A percentile compares a stretch with the other conserved stretches of the same genome.
Conservation (phyloP, 257 asterid genomes). For the Asclepias syriaca region DNA sequence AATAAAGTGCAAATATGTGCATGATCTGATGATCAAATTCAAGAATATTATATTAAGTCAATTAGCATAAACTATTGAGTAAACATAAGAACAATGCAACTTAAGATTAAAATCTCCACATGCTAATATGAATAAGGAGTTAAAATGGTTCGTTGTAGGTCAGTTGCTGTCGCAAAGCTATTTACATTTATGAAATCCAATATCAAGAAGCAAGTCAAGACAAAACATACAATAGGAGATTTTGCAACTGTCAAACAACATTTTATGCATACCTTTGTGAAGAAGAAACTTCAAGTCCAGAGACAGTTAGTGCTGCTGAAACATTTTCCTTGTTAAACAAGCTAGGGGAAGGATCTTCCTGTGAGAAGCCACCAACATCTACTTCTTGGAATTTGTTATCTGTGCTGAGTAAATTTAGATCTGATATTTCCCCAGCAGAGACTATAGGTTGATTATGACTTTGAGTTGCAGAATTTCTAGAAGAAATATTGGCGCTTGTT, state of each 20-base stretch:
- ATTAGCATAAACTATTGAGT: background rate
- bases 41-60: background rate
- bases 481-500: conserved; percentile 35
- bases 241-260: background rate
- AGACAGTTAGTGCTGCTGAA: conserved; percentile 27
- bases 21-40: background rate
- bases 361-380: conserved; percentile 43
- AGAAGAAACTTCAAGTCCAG: conserved; percentile 33
- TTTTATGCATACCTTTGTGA: conserved; percentile 40
- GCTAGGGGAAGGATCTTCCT: conserved; percentile 36
- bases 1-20: background rate
- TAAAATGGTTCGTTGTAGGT: background rate
- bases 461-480: conserved; percentile 29
- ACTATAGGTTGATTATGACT: conserved; percentile 27
- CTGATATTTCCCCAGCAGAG: conserved; percentile 32
- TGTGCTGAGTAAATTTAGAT: conserved; percentile 35
- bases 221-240: background rate
- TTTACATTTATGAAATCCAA: background rate
- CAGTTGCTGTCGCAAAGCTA: background rate
- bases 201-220: background rate
- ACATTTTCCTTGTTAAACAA: conserved; percentile 27
- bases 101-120: background rate
- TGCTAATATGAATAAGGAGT: background rate
- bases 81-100: background rate
- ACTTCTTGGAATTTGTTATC: conserved; percentile 31